Conservation (phyloP, 106 monocot species). For the Apostasia shenzhenica region DNA sequence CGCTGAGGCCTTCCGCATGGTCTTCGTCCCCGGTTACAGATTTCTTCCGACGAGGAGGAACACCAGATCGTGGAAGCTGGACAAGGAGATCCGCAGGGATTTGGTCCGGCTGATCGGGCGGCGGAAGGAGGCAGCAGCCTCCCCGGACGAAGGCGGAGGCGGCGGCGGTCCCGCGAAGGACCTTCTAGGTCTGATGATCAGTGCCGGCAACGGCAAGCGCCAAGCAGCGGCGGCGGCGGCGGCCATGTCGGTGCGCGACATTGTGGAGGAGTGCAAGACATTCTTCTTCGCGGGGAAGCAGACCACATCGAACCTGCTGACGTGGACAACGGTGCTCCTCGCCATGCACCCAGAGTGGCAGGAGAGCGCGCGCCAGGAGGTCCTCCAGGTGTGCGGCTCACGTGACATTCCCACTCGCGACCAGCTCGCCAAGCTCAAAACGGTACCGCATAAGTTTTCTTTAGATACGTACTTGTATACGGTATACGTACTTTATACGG, state of each 20-base stretch:
- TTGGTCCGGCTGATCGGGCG: conserved; percentile 35
- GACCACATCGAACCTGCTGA: conserved; percentile 73
- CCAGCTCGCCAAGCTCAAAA: conserved; percentile 67
- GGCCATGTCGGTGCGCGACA: conserved; percentile 33
- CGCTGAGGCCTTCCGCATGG: conserved; percentile 75
- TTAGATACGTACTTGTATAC: too few relatives aligned
- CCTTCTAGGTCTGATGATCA: conserved; percentile 57
- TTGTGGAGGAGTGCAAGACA: conserved; percentile 89
- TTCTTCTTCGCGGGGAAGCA: conserved; percentile 92
- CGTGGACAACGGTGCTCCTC: conserved; percentile 70
- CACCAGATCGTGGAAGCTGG: conserved; percentile 46
- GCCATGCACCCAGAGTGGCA: conserved; percentile 89
- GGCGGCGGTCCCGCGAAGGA: conserved; percentile 16
- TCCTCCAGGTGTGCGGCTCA: conserved; percentile 59
- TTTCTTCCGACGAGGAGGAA: conserved; percentile 66
- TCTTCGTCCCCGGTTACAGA: conserved; percentile 36
- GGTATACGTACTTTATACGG: neutral
- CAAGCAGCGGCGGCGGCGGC: neutral
- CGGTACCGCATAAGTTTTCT: conserved; percentile 23
- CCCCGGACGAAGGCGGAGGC: neutral
- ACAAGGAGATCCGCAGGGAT: conserved; percentile 43
- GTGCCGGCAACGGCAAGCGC: conserved; percentile 6
- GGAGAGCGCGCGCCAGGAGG: conserved; percentile 55
- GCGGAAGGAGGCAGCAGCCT: conserved; percentile 11
- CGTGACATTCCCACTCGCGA: conserved; percentile 49